These are phyloP conservation scores for Raphanus hybrid DNA, from an alignment of 441 rosid genomes.

Conservation along the genomic window DNA sequence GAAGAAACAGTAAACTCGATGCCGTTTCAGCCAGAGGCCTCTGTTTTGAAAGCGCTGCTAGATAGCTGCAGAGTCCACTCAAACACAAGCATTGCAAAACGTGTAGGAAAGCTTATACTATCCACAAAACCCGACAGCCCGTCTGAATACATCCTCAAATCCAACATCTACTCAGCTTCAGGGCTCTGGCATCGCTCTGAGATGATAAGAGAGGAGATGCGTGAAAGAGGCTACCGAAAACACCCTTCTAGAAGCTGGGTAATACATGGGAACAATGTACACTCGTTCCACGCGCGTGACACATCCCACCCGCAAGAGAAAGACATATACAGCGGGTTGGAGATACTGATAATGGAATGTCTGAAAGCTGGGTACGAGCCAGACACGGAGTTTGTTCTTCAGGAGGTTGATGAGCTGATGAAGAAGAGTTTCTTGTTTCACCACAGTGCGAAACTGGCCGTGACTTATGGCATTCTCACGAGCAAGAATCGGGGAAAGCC, in stretches of 20 bases:
- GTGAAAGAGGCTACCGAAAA: constrained; percentile 60
- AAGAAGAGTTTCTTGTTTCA: constrained; percentile 78
- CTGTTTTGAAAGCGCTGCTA: constrained; percentile 76
- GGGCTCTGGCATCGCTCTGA: constrained; percentile 88
- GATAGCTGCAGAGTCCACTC: constrained; percentile 72
- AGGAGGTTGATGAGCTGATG: constrained; percentile 85
- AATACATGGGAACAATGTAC: constrained; percentile 58
- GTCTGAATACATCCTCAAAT: constrained; percentile 65
- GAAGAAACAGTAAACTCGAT: constrained; percentile 56
- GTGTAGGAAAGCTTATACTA: constrained; percentile 62
- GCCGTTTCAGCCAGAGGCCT: constrained; percentile 62
- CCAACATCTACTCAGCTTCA: constrained; percentile 86
- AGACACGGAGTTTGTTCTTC: constrained; percentile 85
- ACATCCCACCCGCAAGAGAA: constrained; percentile 63
- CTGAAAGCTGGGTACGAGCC: constrained; percentile 75
- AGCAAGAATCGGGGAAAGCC: constrained; percentile 51
- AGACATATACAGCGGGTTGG: constrained; percentile 73
- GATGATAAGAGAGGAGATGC: constrained; percentile 67
- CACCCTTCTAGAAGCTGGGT: constrained; percentile 85
- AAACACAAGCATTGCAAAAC: constrained; percentile 58
- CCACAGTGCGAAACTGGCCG: constrained; percentile 89
- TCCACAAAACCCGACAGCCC: constrained; percentile 63
- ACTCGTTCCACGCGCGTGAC: constrained; percentile 77
- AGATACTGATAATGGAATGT: constrained; percentile 74
- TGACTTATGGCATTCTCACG: constrained; percentile 68